phyloP scores from a whole-genome alignment of 148 eudicot genomes.

The Rheum nobile region DNA sequence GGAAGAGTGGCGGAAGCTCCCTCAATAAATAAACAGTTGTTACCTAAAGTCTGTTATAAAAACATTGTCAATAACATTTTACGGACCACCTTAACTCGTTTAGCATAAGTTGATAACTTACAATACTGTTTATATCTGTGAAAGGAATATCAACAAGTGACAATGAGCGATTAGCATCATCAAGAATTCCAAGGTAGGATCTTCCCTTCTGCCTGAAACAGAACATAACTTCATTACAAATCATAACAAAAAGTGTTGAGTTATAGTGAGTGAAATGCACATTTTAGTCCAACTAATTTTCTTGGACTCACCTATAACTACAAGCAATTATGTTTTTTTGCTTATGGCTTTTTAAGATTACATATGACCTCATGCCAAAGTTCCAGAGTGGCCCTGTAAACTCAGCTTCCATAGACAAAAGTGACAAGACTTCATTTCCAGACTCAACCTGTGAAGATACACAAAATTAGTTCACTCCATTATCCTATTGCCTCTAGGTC shows the following conservation, averaged over 20 bases:
- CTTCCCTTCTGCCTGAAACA: slow-evolving; percentile 76
- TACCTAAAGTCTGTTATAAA: slow-evolving; percentile 36
- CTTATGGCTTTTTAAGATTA: slow-evolving; percentile 28
- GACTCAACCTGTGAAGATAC: slow-evolving; percentile 48
- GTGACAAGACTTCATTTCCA: slow-evolving; percentile 49
- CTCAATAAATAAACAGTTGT: slow-evolving; percentile 51
- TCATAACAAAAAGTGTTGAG: neutral
- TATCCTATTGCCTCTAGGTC: too few relatives aligned
- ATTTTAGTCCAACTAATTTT: neutral
- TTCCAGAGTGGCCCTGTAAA: slow-evolving; percentile 85
- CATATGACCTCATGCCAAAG: slow-evolving; percentile 82
- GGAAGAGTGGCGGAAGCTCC: slow-evolving; percentile 83
- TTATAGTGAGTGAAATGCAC: neutral
- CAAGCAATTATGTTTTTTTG: slow-evolving; percentile 62
- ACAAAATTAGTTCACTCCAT: neutral
- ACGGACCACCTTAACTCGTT: neutral
- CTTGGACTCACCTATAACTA: slow-evolving; percentile 63
- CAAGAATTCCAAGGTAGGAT: slow-evolving; percentile 67
- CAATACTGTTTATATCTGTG: slow-evolving; percentile 77
- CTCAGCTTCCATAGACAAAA: slow-evolving; percentile 74
- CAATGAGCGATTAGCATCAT: slow-evolving; percentile 42
- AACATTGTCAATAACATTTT: neutral
- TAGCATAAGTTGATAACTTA: slow-evolving; percentile 11
- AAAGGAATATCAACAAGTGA: slow-evolving; percentile 63
- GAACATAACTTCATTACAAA: neutral